Base-by-base conservation (phyloP, 306 rosid genomes). In the Albizia julibrissin region DNA sequence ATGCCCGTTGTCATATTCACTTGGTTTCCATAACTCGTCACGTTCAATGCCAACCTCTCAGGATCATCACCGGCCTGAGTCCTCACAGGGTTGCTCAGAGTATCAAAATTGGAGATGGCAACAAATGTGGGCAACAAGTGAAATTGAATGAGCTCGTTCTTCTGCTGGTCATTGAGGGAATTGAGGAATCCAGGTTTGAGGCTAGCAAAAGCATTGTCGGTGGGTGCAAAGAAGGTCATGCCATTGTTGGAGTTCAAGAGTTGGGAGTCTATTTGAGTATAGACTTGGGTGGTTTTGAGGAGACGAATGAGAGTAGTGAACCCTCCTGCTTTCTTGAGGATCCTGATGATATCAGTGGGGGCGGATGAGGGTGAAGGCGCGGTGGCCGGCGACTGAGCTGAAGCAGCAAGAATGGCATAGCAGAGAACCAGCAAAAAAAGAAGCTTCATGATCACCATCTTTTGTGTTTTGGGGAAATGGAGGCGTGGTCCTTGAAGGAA, bases 21-120 rank as follows among this genome's bases (percentile, higher is more conserved):
- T 74, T 80, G 77, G 76, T 79, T 92, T 44, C 97, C 93, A 0
- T 87, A 79, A 31, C 91, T 88, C 24, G 94, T 92, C 15, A 92
- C 86, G 72, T 92, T 90, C 69, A 92, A 59, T 24, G 91, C 92
- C 74, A 83, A 68, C 80, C 90, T 89, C 0, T 87, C 80, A 8
- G 89, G 84, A 6, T 85, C 81, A 21, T 84, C 92, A n/a, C 97
- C 92, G 0, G 94, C 97, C 27, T 90, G 93, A 44, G 97, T 92
- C 72, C 93, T 82, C 44, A 92, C 86, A 0, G 94, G 93, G 74
- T 92, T 90, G 79, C 94, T 90, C 21, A 92, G 61, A 14, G 97
- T 90, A 44, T 92, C 93, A 43, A 92, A 90, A 70, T 88, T 92
- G 16, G 97, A 73, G 73, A 90, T 50, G 0, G 97, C 52, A 8